phyloP scores from a whole-genome alignment of 169 alveolate species.

The Plasmodium fragile region DNA sequence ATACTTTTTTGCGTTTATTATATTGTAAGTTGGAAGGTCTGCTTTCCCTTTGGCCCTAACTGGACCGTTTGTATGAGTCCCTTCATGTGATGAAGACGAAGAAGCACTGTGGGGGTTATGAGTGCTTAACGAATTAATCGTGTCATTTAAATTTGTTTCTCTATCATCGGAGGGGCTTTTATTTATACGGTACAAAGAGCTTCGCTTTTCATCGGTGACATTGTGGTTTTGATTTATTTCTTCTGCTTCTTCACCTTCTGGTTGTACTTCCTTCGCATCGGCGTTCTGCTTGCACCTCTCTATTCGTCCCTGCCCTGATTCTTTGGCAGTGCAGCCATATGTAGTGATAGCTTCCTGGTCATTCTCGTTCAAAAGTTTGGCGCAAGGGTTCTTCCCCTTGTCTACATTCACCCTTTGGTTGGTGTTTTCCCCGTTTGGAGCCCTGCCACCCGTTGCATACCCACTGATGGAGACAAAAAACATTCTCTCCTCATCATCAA shows the following conservation, averaged over 20 bases:
- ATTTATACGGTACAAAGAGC: background rate
- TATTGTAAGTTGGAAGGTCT: background rate
- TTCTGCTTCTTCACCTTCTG: background rate
- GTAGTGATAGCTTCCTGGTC: background rate
- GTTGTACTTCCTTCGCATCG: background rate
- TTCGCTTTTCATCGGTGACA: background rate
- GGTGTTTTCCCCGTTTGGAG: background rate
- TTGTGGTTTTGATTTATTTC: background rate
- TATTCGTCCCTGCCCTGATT: background rate
- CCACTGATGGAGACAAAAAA: conserved; percentile 22
- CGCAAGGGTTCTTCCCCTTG: background rate
- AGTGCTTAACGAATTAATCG: conserved; percentile 16
- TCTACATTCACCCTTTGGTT: background rate
- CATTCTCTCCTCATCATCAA: conserved; percentile 42
- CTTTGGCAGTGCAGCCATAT: background rate
- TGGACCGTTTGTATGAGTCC: background rate
- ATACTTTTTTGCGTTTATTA: background rate
- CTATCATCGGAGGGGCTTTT: background rate
- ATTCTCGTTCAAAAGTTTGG: background rate
- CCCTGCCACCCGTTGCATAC: background rate
- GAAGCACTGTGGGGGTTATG: background rate
- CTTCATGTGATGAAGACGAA: background rate
- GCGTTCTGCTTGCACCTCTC: background rate
- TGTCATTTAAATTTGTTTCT: conserved; percentile 8
- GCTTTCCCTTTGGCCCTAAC: background rate